Evolutionary conservation across 345 rosid species (phyloP).

Genomic region (Aquilaria yunnanensis): DNA sequence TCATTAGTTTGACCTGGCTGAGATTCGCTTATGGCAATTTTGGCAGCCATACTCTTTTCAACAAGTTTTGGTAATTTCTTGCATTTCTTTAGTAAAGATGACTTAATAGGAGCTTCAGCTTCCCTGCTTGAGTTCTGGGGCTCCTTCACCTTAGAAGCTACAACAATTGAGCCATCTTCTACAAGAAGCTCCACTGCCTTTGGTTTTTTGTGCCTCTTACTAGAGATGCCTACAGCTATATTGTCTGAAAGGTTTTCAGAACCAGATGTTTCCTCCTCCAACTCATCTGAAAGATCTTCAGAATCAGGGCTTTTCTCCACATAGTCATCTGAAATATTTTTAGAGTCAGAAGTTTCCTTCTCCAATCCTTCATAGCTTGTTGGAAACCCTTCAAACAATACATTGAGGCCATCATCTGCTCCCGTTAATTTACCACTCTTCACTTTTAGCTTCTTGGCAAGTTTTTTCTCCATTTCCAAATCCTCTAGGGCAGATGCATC

Average conservation of each 20-base stretch:
- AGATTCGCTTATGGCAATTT: conserved; percentile 11
- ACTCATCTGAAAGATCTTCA: conserved; percentile 16
- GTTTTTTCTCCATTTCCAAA: conserved; percentile 62
- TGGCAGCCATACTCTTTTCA: conserved; percentile 19
- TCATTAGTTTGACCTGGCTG: conserved; percentile 19
- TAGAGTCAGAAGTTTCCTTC: conserved; percentile 19
- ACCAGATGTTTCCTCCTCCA: conserved; percentile 21
- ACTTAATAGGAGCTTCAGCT: conserved; percentile 17
- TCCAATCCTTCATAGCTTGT: conserved; percentile 32
- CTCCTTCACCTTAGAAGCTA: conserved; percentile 22
- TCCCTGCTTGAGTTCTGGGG: conserved; percentile 16
- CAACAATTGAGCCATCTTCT: conserved; percentile 15
- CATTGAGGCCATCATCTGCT: conserved; percentile 55
- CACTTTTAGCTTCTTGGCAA: conserved; percentile 82
- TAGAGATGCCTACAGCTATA: conserved; percentile 7
- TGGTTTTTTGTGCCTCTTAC: conserved; percentile 38
- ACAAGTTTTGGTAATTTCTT: conserved; percentile 28
- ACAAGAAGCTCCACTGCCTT: conserved; percentile 21
- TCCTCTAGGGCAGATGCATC: conserved; percentile 39
- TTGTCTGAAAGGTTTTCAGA: conserved; percentile 14
- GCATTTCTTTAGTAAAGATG: conserved; percentile 19
- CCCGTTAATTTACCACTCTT: conserved; percentile 66
- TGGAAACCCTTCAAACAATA: conserved; percentile 42
- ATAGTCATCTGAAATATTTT: conserved; percentile 3
- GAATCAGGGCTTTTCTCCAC: no score